Percentiles rank a stretch among this genome's conserved stretches.
phyloP scores from a whole-genome alignment of 352 stramenopile species.

The Phytophthora megakarya region DNA sequence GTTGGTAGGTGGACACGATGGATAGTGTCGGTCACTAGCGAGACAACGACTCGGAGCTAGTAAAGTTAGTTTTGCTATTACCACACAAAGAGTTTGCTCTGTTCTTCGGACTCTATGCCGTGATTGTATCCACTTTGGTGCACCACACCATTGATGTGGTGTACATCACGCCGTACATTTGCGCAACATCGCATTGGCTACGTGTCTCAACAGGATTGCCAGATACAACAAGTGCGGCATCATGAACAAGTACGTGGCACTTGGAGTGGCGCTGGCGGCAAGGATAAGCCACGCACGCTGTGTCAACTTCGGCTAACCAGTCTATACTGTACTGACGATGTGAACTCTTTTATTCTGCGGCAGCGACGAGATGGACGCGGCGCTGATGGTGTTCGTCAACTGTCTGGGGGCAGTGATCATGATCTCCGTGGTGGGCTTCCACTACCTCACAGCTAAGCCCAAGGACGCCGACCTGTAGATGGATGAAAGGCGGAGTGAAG shows the following conservation, averaged over 20 bases:
- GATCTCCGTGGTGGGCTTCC: constrained; percentile 87
- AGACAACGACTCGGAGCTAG: not conserved
- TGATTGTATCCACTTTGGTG: constrained; percentile 12
- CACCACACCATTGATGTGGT: not conserved
- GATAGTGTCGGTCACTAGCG: constrained; percentile 10
- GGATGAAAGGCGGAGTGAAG: not conserved
- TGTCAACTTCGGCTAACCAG: not conserved
- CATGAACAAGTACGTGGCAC: constrained; percentile 54
- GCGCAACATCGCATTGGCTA: constrained; percentile 14
- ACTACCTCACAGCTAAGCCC: constrained; percentile 84
- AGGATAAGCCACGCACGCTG: not conserved
- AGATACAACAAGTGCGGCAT: constrained; percentile 29
- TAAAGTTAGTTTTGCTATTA: too few relatives aligned
- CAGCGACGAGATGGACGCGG: constrained; percentile 88
- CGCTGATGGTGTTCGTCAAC: constrained; percentile 91
- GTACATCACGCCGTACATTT: too few relatives aligned
- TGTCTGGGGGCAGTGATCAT: constrained; percentile 87
- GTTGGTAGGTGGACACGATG: constrained; percentile 10
- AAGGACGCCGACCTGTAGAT: constrained; percentile 83
- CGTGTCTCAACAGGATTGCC: constrained; percentile 35
- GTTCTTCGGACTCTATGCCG: not conserved
- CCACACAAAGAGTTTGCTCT: too few relatives aligned
- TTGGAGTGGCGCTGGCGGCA: not conserved
- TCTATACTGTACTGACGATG: constrained; percentile 1
- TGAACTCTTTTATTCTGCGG: constrained; percentile 5